phyloP scores from a whole-genome alignment of 2,329 filamentous ascomycete species.

The Aureobasidium sp. region DNA sequence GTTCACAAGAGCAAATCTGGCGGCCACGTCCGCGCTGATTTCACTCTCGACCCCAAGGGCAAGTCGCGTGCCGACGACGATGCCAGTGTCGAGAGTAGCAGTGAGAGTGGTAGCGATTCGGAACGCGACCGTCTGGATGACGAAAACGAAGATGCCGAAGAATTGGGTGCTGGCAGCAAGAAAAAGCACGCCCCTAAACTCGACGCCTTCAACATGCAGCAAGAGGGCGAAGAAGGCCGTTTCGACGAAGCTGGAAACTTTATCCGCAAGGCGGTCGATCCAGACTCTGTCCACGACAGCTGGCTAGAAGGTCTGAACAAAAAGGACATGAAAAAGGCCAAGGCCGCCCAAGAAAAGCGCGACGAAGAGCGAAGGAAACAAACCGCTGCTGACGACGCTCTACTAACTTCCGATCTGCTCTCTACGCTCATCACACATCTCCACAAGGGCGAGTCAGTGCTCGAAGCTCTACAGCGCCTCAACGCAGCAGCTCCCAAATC shows the following conservation, averaged over 20 bases:
- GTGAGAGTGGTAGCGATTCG: slow-evolving; percentile 56
- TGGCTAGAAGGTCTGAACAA: slow-evolving; percentile 93
- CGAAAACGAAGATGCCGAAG: slow-evolving; percentile 71
- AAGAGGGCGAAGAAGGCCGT: slow-evolving; percentile 83
- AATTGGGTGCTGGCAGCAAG: slow-evolving; percentile 81
- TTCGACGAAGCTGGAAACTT: slow-evolving; percentile 92
- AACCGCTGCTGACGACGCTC: slow-evolving; percentile 65
- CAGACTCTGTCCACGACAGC: slow-evolving; percentile 80
- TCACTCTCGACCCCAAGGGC: slow-evolving; percentile 46
- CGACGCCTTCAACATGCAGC: slow-evolving; percentile 90
- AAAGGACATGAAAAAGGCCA: slow-evolving; percentile 84
- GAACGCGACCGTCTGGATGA: slow-evolving; percentile 58
- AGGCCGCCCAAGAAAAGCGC: slow-evolving; percentile 77
- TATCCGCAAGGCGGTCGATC: slow-evolving; percentile 79
- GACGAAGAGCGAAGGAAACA: slow-evolving; percentile 68
- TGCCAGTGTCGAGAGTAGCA: slow-evolving; percentile 56
- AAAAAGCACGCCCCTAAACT: slow-evolving; percentile 91
- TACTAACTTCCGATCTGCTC: slow-evolving; percentile 68
- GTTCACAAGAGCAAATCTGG: slow-evolving; percentile 66
- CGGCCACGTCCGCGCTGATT: slow-evolving; percentile 55
- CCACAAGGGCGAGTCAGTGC: slow-evolving; percentile 72
- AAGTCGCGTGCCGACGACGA: slow-evolving; percentile 44
- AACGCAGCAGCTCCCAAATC: slow-evolving; percentile 42
- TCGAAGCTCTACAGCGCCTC: slow-evolving; percentile 80
- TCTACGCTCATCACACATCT: slow-evolving; percentile 64